Evolutionary conservation across 352 stramenopile genomes (phyloP).

Genomic region (Globisporangium spinosum): DNA sequence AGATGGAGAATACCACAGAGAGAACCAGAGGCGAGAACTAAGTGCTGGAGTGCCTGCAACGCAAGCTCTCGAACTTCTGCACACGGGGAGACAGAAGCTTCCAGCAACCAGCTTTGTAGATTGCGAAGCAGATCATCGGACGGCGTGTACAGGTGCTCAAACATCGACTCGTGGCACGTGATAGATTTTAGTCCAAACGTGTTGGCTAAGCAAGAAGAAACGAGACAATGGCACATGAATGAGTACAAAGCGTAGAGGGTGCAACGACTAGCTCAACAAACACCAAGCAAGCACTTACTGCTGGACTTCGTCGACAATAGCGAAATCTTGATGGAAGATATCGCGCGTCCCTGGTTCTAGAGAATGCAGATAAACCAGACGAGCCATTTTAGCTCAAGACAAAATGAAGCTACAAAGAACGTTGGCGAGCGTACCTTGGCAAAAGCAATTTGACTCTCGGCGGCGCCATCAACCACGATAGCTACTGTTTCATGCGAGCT

Average conservation of each 20-base stretch:
- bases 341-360: conserved; percentile 22
- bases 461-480: conserved; percentile 31
- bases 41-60: conserved; percentile 49
- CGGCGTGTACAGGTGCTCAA: conserved; percentile 42
- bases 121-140: conserved; percentile 48
- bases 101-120: conserved; percentile 66
- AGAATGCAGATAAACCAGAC: background rate
- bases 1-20: conserved; percentile 75
- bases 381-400: background rate
- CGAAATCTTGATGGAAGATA: conserved; percentile 46
- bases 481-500: conserved; percentile 44
- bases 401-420: background rate
- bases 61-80: conserved; percentile 56
- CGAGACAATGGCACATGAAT: background rate
- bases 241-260: background rate
- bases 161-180: conserved; percentile 46
- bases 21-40: conserved; percentile 74
- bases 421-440: conserved; percentile 32
- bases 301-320: conserved; percentile 28
- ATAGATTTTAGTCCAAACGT: conserved; percentile 54
- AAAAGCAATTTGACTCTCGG: conserved; percentile 35
- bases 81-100: conserved; percentile 46
- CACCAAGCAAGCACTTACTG: conserved; percentile 22
- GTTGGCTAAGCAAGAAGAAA: conserved; percentile 18
- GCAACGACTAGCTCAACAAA: conserved; percentile 10